Base-by-base conservation (phyloP, 176 grass and related monocot species). In the Aechmea fasciata region DNA sequence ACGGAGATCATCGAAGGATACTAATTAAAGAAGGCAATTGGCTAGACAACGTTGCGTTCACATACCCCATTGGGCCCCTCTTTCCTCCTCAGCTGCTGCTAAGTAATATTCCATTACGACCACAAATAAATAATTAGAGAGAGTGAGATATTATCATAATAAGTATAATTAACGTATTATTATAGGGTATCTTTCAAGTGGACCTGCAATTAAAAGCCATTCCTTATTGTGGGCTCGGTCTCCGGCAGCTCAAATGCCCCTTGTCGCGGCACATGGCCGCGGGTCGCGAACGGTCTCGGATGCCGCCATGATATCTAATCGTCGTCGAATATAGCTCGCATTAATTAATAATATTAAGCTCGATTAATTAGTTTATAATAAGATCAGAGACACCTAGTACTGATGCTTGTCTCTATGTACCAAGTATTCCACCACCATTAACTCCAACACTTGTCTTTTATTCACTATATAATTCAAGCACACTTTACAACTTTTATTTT, bases 31-130 rank as follows among this genome's bases (percentile, higher is more conserved):
- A n/a, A n/a, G 84, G 68, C 72, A 24, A 76, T 87, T 69, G 11
- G 65, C 28, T 48, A 41, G 87, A 90, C 87, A 91, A 54, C 79
- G 70, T 71, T 72, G 26, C 68, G 64, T 75, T 53, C 75, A 28
- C 57, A 49, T 79, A 61, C 55, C 55, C 55, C 17, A 59, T 59
- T 15, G 14, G 13, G 54, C 1, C 1, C 54, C n/a, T 14, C n/a
- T 59, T 20, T 59, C 65, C 78, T 82, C 75, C 87, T 74, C 57
- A 41, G 61, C 52, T 20, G 11, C 28, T 64, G 72, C 28, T 64
- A 72, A 87, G 72, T 76, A 53, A 70, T 11, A 13, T 70, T 65
- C 33, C 67, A 49, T 49, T 80, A 8, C 13, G 53, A 25, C 51
- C 4, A 48, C 10, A 9, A 15, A 48, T 11, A 68, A 73, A 18